Conservation (phyloP, 1,284 basidiomycete genomes). For the Cryptococcus maquisensis region DNA sequence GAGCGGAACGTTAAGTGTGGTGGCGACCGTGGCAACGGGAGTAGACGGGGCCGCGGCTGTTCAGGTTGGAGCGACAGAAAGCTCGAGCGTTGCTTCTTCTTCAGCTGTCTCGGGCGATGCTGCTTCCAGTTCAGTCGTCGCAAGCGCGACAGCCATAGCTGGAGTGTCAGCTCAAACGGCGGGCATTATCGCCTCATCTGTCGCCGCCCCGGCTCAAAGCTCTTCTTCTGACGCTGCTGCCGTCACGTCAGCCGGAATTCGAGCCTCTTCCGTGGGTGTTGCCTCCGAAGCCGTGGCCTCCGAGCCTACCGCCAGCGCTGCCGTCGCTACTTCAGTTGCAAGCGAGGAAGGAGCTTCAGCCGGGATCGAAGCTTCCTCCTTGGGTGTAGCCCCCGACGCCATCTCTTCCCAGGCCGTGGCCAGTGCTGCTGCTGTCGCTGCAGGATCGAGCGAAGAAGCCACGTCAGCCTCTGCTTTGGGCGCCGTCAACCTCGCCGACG, state of each 20-base stretch:
- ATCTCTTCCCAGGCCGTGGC: no score
- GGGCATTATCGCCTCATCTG: neutral
- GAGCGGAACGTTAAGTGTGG: conserved; percentile 13
- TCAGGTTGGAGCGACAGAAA: neutral
- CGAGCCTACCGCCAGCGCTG: no score
- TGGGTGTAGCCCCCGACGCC: no score
- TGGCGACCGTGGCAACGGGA: conserved; percentile 14
- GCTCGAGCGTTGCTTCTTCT: neutral
- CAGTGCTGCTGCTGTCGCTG: no score
- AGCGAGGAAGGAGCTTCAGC: no score
- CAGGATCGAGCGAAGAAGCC: neutral
- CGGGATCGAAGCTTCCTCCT: no score
- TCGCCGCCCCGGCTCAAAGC: neutral
- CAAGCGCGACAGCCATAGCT: neutral
- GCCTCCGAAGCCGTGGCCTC: neutral
- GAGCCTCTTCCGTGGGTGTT: neutral
- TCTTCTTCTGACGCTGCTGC: neutral
- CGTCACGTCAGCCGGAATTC: neutral
- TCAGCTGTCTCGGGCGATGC: neutral
- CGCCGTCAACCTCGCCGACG: neutral
- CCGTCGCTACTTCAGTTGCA: no score
- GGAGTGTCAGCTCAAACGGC: neutral
- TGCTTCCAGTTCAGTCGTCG: neutral
- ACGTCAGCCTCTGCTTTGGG: neutral
- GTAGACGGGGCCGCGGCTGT: conserved; percentile 18